Conservation (phyloP, 2,329 filamentous ascomycete genomes). For the Sordariomycetes sp. region DNA sequence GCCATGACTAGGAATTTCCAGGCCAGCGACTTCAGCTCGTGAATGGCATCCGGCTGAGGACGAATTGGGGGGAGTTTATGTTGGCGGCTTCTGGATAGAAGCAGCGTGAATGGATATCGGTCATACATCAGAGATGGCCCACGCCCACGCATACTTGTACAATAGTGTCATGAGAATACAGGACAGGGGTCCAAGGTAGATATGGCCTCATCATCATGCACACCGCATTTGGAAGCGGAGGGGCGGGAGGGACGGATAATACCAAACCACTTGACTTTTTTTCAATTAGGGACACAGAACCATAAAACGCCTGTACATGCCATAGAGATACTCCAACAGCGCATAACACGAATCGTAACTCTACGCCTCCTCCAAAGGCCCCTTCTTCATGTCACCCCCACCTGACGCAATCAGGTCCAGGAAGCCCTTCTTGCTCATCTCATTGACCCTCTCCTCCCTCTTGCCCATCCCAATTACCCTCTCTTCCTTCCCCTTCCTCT, state of each 20-base stretch:
- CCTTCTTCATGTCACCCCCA: slow-evolving; percentile 48
- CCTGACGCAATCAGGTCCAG: slow-evolving; percentile 73
- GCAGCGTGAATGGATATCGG: background rate
- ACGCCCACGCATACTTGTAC: background rate
- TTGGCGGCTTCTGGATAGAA: background rate
- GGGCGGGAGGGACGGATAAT: background rate
- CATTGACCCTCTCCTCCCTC: slow-evolving; percentile 79
- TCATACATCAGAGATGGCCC: background rate
- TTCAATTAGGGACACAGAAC: background rate
- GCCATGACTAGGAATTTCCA: slow-evolving; percentile 94
- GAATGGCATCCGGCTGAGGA: background rate
- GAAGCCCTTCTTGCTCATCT: slow-evolving; percentile 97
- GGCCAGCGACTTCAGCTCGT: slow-evolving; percentile 71
- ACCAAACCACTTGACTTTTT: background rate
- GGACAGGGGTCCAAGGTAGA: background rate
- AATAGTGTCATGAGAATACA: background rate
- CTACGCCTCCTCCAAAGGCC: slow-evolving; percentile 45
- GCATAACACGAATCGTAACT: background rate
- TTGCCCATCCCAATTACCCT: slow-evolving; percentile 70
- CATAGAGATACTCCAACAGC: background rate
- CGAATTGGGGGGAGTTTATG: background rate
- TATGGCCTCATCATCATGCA: background rate
- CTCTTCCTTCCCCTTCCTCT: slow-evolving; percentile 55
- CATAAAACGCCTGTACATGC: background rate
- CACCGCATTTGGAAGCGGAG: background rate